Conservation (phyloP, 1,139 yeast species). For the Groenewaldozyma sp. region DNA sequence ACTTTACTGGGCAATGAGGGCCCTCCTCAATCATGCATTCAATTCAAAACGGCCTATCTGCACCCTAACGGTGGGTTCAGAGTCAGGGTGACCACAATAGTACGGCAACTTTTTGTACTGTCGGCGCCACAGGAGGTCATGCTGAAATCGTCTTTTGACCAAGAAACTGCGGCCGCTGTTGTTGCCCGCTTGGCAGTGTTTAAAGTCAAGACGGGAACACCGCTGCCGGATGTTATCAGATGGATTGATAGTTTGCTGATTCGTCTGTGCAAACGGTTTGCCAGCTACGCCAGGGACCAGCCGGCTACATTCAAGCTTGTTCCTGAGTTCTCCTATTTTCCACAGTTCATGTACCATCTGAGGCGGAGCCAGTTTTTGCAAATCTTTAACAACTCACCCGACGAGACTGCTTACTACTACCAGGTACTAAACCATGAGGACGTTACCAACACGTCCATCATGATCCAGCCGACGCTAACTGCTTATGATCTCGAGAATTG, state of each 20-base stretch:
- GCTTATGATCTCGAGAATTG: slow-evolving; percentile 51
- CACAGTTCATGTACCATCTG: slow-evolving; percentile 66
- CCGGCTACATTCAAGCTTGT: slow-evolving; percentile 62
- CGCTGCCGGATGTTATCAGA: slow-evolving; percentile 56
- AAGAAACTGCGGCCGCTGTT: slow-evolving; percentile 60
- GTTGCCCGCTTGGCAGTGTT: slow-evolving; percentile 46
- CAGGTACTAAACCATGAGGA: slow-evolving; percentile 63
- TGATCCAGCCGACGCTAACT: slow-evolving; percentile 69
- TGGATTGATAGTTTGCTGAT: slow-evolving; percentile 70
- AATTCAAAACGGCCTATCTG: slow-evolving; percentile 63
- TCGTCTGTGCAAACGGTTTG: slow-evolving; percentile 67
- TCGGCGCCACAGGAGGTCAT: slow-evolving; percentile 17
- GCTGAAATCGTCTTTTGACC: slow-evolving; percentile 43
- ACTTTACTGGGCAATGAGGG: slow-evolving; percentile 34
- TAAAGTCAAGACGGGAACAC: slow-evolving; percentile 37
- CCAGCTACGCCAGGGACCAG: slow-evolving; percentile 61
- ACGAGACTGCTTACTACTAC: slow-evolving; percentile 63
- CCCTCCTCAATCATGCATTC: slow-evolving; percentile 38
- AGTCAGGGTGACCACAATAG: slow-evolving; percentile 47
- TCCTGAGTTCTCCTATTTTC: slow-evolving; percentile 59
- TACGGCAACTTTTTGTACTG: slow-evolving; percentile 10
- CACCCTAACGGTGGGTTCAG: slow-evolving; percentile 42
- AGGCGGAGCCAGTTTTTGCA: slow-evolving; percentile 62
- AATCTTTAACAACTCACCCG: slow-evolving; percentile 71
- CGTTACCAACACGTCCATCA: slow-evolving; percentile 52